Conservation (phyloP, 1,139 yeast species). For the Saccharomyces hybrid region DNA sequence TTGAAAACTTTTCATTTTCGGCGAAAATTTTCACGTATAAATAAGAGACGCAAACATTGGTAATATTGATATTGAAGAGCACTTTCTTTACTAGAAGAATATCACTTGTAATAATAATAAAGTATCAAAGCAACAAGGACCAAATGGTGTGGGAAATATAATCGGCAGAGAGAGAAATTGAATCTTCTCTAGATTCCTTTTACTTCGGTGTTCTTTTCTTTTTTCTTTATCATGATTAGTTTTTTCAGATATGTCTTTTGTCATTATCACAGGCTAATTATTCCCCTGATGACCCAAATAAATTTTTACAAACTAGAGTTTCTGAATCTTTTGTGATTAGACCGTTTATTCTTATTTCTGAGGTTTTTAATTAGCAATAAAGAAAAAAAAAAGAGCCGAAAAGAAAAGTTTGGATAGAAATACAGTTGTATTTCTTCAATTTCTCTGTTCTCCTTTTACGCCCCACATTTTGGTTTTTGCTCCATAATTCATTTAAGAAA, state of each 20-base stretch:
- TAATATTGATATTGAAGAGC: no score
- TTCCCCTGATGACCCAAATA: constrained; percentile 31
- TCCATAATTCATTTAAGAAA: background rate
- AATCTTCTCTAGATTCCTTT: background rate
- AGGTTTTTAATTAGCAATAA: constrained; percentile 1
- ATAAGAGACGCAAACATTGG: background rate
- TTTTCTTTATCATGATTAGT: background rate
- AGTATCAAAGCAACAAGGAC: no score
- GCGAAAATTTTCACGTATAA: background rate
- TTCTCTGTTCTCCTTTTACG: constrained; percentile 4
- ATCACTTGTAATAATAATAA: no score
- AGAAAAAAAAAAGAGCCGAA: background rate
- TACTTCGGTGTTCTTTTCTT: background rate
- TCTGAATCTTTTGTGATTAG: constrained; percentile 35
- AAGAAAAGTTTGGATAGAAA: constrained; percentile 7
- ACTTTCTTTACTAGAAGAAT: no score
- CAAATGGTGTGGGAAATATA: background rate
- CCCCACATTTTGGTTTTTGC: constrained; percentile 2
- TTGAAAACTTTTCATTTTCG: background rate
- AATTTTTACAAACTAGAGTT: constrained; percentile 35
- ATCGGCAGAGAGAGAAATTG: background rate
- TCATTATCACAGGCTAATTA: constrained; percentile 3
- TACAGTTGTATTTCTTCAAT: constrained; percentile 21
- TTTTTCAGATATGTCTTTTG: background rate
- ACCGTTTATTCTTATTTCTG: constrained; percentile 14